Evolutionary conservation across 2,329 filamentous ascomycete genomes (phyloP), one percentile per base, ranked within the genome.

Genomic region (Fusarium guadeloupense): DNA sequence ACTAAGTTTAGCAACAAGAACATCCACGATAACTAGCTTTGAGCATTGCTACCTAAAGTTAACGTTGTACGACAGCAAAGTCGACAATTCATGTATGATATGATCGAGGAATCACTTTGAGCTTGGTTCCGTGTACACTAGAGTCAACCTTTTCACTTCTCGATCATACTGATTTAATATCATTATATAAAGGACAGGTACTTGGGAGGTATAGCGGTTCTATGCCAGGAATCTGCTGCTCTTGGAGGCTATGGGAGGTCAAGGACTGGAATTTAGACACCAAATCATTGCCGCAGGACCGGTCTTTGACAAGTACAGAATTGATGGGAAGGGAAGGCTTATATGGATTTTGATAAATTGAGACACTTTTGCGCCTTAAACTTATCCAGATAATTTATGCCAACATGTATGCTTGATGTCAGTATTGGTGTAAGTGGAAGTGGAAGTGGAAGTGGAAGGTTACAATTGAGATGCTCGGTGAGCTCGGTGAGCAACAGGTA

Each of bases 1-100:
- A 87, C 84, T 5, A 83, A 79, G 63, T 81, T 80, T 64, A 80
- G 72, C 59, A 77, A 76, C 52, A 49, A 59, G 16, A 67, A 72
- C 39, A 76, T 77, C 26, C 57, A 71, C 16, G 64, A 73, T 13
- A 77, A 77, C 54, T 75, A 69, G 42, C 8, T n/a, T 12, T 21
- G 21, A 21, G 30, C 37, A 19, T 20, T 37, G 17, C 30, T 34
- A 13, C 30, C 6, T 13, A n/a, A 14, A 7, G 17, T 30, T 37
- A 21, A 25, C 35, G 41, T 37, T 25, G 42, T 19, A 25, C 21
- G 21, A 20, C 37, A n/a, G 20, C 21, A 13, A 39, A 33, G 26
- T 17, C 21, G 41, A 42, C 26, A n/a, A 17, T n/a, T n/a, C 41
- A 26, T 30, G 35, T 30, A 41, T 41, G 20, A 40, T 34, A 26